Evolutionary conservation across 2,329 filamentous ascomycete species (phyloP).

Genomic region (Botrytis galanthina): DNA sequence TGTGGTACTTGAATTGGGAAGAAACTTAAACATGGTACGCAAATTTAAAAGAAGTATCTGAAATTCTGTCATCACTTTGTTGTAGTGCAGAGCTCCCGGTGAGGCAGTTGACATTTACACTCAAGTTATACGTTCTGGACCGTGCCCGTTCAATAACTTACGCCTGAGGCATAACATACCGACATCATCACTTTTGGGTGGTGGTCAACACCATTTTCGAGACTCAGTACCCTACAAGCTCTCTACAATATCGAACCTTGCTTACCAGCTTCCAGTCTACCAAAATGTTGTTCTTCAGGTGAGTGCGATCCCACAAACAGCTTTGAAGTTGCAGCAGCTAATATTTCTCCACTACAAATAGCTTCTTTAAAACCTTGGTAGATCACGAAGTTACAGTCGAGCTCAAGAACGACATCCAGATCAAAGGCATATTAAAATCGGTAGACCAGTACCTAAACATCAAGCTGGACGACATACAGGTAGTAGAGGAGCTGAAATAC

Average conservation of each 20-base stretch:
- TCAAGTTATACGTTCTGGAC: neutral
- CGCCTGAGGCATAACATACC: neutral
- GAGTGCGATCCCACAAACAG: neutral
- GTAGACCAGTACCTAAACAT: constrained; percentile 99
- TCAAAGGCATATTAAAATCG: constrained; percentile 91
- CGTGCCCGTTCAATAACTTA: neutral
- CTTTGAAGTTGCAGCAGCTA: neutral
- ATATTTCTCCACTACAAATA: constrained; percentile 40
- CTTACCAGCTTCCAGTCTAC: neutral
- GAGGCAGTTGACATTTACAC: neutral
- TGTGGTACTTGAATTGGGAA: too few species aligned
- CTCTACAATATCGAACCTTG: neutral
- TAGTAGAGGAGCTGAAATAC: constrained; percentile 91
- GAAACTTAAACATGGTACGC: too few species aligned
- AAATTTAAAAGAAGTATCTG: too few species aligned
- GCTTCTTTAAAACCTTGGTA: constrained; percentile 98
- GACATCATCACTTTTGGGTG: constrained; percentile 11
- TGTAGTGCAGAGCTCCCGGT: neutral
- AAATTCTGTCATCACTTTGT: neutral
- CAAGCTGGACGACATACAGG: constrained; percentile 92
- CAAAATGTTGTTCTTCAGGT: constrained; percentile 15
- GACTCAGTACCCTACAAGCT: neutral
- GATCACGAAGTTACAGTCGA: constrained; percentile 97
- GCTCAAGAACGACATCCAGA: constrained; percentile 98
- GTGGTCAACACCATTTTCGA: constrained; percentile 10